Evolutionary conservation across 306 rosid genomes (phyloP).

Genomic region (Corylus americana): DNA sequence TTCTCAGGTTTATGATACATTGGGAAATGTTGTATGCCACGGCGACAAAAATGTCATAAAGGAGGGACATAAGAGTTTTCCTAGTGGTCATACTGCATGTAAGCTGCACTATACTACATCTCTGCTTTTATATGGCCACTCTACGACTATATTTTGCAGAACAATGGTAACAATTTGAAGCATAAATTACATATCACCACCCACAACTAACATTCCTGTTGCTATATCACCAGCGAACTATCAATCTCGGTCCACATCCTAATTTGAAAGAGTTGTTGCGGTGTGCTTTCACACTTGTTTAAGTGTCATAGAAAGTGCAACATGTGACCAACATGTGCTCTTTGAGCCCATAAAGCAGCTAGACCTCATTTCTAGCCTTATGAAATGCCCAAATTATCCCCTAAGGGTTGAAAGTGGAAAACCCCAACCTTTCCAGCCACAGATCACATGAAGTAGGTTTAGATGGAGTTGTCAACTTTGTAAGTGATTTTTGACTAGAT

Average conservation of each 20-base stretch:
- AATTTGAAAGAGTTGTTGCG: neutral
- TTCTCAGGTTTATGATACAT: conserved; percentile 64
- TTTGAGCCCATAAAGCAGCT: neutral
- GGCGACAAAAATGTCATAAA: conserved; percentile 60
- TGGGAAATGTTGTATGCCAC: conserved; percentile 79
- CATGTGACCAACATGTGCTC: neutral
- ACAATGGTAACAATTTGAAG: neutral
- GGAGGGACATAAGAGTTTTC: conserved; percentile 96
- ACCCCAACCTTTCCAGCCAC: neutral
- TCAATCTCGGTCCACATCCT: too few relatives aligned
- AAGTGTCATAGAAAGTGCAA: neutral
- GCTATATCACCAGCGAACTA: neutral
- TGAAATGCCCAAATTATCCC: neutral
- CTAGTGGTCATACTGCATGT: conserved; percentile 93
- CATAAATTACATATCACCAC: neutral
- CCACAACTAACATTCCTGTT: neutral
- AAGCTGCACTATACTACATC: conserved; percentile 30
- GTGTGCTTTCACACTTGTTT: neutral
- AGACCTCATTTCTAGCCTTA: neutral
- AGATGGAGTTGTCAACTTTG: neutral
- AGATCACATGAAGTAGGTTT: neutral
- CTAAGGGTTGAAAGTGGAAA: neutral
- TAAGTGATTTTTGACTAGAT: neutral
- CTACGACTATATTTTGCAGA: neutral
- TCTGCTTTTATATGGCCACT: neutral